Evolutionary conservation across 2,329 filamentous ascomycete species (phyloP).

Genomic region (Hymenoscyphus scutula): DNA sequence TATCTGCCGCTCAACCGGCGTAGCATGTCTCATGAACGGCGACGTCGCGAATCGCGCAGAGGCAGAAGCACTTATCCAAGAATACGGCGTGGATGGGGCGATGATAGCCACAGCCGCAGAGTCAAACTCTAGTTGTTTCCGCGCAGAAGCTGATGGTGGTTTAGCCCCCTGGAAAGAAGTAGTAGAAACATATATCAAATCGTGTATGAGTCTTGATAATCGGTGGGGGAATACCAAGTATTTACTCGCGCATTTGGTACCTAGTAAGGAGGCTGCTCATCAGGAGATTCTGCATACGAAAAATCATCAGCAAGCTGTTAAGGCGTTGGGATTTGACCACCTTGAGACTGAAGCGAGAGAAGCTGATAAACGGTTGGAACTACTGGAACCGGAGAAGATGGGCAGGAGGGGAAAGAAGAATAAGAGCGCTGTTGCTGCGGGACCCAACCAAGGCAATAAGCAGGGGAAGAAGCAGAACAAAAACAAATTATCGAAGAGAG

Average conservation of each 20-base stretch:
- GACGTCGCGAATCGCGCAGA: slow-evolving; percentile 78
- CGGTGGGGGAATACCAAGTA: slow-evolving; percentile 93
- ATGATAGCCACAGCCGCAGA: slow-evolving; percentile 97
- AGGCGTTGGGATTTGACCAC: slow-evolving; percentile 61
- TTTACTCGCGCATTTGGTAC: slow-evolving; percentile 79
- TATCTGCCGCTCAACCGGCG: slow-evolving; percentile 78
- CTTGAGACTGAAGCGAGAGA: slow-evolving; percentile 62
- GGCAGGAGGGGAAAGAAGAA: slow-evolving; percentile 29
- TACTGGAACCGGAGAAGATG: slow-evolving; percentile 24
- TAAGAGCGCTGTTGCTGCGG: slow-evolving; percentile 46
- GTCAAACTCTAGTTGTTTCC: slow-evolving; percentile 86
- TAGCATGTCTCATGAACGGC: slow-evolving; percentile 94
- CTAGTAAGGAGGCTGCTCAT: slow-evolving; percentile 69
- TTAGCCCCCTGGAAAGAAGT: slow-evolving; percentile 73
- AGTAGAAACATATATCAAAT: slow-evolving; percentile 70
- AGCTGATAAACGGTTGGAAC: slow-evolving; percentile 50
- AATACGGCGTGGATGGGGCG: slow-evolving; percentile 86
- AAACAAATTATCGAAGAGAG: slow-evolving; percentile 26
- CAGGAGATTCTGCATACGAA: slow-evolving; percentile 61
- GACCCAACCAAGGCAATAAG: slow-evolving; percentile 45
- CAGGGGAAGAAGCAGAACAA: slow-evolving; percentile 30
- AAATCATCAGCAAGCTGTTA: slow-evolving; percentile 69
- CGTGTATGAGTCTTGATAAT: slow-evolving; percentile 76
- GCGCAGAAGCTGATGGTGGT: slow-evolving; percentile 65
- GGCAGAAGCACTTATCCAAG: slow-evolving; percentile 65